Conservation (phyloP, 2,329 filamentous ascomycete genomes). For the Aspergillus novoparasiticus region DNA sequence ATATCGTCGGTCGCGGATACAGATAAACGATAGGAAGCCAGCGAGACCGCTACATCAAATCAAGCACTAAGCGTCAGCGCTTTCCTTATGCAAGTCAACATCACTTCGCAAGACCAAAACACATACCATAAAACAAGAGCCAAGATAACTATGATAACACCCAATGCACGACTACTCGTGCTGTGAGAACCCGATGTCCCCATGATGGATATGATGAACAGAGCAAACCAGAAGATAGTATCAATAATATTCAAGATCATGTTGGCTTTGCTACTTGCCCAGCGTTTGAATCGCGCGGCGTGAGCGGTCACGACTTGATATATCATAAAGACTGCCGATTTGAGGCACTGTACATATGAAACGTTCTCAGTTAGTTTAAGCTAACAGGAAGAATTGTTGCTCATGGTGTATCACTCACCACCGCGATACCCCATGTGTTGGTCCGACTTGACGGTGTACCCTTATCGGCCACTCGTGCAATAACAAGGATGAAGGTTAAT, state of each 20-base stretch:
- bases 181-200: constrained; percentile 13
- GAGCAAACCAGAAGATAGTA: constrained; percentile 28
- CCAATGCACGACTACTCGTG: constrained; percentile 21
- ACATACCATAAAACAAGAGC: constrained; percentile 21
- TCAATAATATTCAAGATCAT: constrained; percentile 27
- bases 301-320: constrained; percentile 26
- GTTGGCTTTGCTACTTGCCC: constrained; percentile 25
- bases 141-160: constrained; percentile 20
- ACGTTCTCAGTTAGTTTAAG: no score
- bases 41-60: constrained; percentile 8
- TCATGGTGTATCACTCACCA: constrained; percentile 7
- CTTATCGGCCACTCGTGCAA: constrained; percentile 22
- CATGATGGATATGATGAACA: constrained; percentile 28
- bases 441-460: constrained; percentile 19
- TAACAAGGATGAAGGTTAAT: constrained; percentile 21
- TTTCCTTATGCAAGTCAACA: neutral
- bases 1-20: constrained; percentile 16
- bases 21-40: constrained; percentile 19
- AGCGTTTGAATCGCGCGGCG: constrained; percentile 20
- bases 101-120: no score
- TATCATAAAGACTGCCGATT: constrained; percentile 26
- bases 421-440: constrained; percentile 27
- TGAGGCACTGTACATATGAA: constrained; percentile 17
- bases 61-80: no score
- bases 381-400: no score